Conservation (phyloP, 2,329 filamentous ascomycete genomes). For the Fusarium abutilonis region DNA sequence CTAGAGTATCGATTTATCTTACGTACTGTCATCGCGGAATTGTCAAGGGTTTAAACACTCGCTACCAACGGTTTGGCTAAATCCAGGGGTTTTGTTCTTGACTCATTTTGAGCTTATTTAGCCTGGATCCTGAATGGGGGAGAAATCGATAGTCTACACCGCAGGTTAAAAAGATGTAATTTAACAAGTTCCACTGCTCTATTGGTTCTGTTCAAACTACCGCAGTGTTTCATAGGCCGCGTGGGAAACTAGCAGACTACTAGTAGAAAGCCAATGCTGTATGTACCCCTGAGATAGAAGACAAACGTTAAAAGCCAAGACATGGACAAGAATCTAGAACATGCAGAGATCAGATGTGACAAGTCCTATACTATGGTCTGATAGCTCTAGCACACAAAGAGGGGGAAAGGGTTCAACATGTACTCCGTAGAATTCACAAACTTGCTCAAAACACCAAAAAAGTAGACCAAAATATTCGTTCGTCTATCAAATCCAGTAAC, state of each 20-base stretch:
- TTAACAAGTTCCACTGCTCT: background rate
- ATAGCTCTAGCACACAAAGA: background rate
- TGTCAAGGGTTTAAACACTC: background rate
- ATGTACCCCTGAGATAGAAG: background rate
- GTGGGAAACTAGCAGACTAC: background rate
- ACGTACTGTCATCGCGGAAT: background rate
- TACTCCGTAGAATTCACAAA: background rate
- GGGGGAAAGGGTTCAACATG: background rate
- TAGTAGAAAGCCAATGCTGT: background rate
- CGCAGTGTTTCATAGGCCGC: background rate
- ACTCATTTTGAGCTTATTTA: background rate
- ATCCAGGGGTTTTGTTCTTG: background rate
- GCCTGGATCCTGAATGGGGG: background rate
- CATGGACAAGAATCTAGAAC: background rate
- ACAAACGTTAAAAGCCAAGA: background rate
- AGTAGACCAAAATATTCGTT: constrained; percentile 18
- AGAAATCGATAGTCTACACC: constrained; percentile 6
- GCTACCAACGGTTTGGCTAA: constrained; percentile 4
- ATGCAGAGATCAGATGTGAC: background rate
- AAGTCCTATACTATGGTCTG: background rate
- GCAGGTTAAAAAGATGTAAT: background rate
- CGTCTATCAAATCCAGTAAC: constrained; percentile 35
- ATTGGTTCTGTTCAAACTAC: background rate
- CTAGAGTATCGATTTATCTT: constrained; percentile 2
- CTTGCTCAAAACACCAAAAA: background rate